Evolutionary conservation across 1,139 yeast species (phyloP), one percentile per base, ranked within the genome.

Genomic region (Ogataea hybrid): DNA sequence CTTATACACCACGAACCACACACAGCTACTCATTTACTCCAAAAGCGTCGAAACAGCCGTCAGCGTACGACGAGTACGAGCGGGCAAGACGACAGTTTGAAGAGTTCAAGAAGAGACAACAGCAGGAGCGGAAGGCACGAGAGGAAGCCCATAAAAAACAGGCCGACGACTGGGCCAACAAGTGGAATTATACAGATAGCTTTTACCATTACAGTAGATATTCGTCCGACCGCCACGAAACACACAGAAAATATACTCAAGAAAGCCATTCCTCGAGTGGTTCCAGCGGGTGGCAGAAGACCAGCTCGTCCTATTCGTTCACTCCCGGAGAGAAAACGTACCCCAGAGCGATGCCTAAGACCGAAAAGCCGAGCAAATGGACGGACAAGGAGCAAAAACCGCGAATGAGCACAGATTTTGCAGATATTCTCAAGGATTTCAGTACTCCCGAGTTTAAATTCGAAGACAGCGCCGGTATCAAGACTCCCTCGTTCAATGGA

Each of bases 301-400:
- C 2, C 35, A 37, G 18, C 6, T 44, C 56, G 1, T 50, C 59
- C 5, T 56, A 56, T 31, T 52, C 61, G 5, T 56, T 41, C 30
- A 42, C 36, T 11, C 45, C 53, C 2, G 30, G 48, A 2, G 61
- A 56, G 25, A 53, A 46, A 38, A 56, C 58, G 10, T 53, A 43
- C 23, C 51, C 52, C 10, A 58, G 59, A 2, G 33, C 34, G 9
- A 37, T 36, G 4, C 57, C 58, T 3, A 34, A 45, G n/a, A 20
- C 45, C 4, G 28, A 8, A n/a, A 32, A 18, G 12, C 27, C 27
- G 4, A 22, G 28, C 28, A 32, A 32, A 17, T 32, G 35, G 35
- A 22, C 34, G 9, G 17, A 17, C 18, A 14, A 23, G 12, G 21
- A 22, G n/a, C n/a, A 25, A 27, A 17, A 23, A 4, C 15, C 27